These are phyloP conservation scores for Fusarium sacchari DNA, from an alignment of 2,329 filamentous ascomycete species.

Conservation along the genomic window DNA sequence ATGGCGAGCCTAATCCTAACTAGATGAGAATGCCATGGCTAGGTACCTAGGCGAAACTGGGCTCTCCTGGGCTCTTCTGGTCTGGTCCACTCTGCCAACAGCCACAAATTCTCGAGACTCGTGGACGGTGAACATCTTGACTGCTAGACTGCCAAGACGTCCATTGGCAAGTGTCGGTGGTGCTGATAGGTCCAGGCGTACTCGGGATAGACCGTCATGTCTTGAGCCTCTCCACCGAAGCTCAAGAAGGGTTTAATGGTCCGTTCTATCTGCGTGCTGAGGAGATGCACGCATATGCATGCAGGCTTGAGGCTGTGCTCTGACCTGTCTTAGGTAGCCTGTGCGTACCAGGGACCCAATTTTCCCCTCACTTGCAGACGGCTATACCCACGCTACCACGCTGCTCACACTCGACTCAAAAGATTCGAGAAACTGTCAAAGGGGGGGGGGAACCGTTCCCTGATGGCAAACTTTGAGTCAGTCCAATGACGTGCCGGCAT, in stretches of 20 bases:
- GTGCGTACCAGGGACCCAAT: constrained; percentile 24
- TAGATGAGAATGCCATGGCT: constrained; percentile 32
- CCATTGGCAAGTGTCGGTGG: constrained; percentile 10
- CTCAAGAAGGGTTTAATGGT: constrained; percentile 22
- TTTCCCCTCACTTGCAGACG: constrained; percentile 26
- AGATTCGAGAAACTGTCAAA: constrained; percentile 27
- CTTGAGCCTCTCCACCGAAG: constrained; percentile 32
- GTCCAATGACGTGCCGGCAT: constrained; percentile 30
- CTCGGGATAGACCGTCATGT: constrained; percentile 18
- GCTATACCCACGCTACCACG: constrained; percentile 32
- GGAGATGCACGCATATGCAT: constrained; percentile 24
- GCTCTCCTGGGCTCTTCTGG: too few species aligned
- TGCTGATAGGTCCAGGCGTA: constrained; percentile 39
- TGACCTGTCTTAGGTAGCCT: too few species aligned
- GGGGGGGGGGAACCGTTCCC: constrained; percentile 7
- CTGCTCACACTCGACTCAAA: constrained; percentile 10
- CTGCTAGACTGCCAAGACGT: constrained; percentile 38
- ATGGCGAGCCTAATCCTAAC: constrained; percentile 34
- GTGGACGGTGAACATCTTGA: constrained; percentile 33
- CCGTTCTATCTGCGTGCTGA: constrained; percentile 9
- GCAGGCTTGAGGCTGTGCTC: constrained; percentile 39
- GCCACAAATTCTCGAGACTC: constrained; percentile 34
- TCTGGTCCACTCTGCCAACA: constrained; percentile 37
- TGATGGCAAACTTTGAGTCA: constrained; percentile 3
- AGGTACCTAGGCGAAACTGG: constrained; percentile 32